Evolutionary conservation across 108 stramenopile species (phyloP), one percentile per base, ranked within the genome.

Genomic region (Heterococcus sp.): DNA sequence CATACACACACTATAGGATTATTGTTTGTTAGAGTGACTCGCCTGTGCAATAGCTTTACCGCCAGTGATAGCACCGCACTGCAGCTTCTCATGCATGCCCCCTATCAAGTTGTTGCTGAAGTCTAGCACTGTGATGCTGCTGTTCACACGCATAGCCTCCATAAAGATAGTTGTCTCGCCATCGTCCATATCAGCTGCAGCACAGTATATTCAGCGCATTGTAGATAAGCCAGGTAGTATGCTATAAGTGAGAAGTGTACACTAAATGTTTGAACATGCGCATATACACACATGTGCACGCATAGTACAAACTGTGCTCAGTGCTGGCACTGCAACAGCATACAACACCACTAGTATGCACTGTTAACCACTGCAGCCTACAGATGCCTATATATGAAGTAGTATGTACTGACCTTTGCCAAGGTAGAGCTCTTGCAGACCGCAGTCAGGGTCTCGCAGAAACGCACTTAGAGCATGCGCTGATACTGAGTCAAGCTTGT

Each of bases 51-150:
- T 81, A 14, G 72, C 71, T 21, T 58, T 37, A 8, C 79, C 79
- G 0, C 79, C 79, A 37, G 46, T 72, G 1, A 65, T 70, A 0
- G 69, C 36, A 14, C 71, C 71, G n/a, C 40, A 63, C 72, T 27
- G 72, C 63, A 73, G 2, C 63, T 81, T 81, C 63, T 81, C 79
- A 38, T 39, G 39, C 33, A 58, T 70, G 1, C 79, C 79, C n/a
- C 79, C 79, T 34, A 81, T 81, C 4, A 37, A 28, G 65, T 81
- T 81, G 37, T 81, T 38, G 72, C 79, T 81, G 72, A 81, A 81
- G 72, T 81, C 79, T 37, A 81, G 72, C 4, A 39, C 27, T 2
- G 32, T 46, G 35, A 81, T 72, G 0, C 71, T 35, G 32, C 38
- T 37, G 72, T 81, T 81, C 30, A 66, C 64, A 32, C 38, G 32